Conservation (phyloP, 2,329 filamentous ascomycete species). For the Penicillium sp. region DNA sequence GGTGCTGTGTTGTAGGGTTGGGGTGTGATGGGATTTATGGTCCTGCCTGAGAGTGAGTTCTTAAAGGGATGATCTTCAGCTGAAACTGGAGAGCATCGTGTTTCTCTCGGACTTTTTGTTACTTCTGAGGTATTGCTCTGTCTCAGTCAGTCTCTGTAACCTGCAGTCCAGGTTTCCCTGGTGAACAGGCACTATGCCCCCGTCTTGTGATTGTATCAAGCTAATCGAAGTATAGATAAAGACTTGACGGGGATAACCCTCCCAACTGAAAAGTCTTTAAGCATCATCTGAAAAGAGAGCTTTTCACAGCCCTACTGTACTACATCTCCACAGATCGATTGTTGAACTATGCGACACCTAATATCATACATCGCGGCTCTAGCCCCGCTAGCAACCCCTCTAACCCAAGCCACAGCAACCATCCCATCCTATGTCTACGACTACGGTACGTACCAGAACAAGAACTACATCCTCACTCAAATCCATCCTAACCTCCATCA, state of each 20-base stretch:
- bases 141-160: neutral
- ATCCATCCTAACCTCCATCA: constrained; percentile 31
- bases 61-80: neutral
- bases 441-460: constrained; percentile 46
- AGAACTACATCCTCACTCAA: neutral
- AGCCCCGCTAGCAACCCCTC: constrained; percentile 8
- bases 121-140: neutral
- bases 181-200: neutral
- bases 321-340: neutral
- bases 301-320: neutral
- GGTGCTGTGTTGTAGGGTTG: neutral
- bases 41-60: neutral
- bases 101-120: neutral
- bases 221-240: constrained; percentile 15
- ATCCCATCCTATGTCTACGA: constrained; percentile 54
- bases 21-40: neutral
- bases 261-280: neutral
- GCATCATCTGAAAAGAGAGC: neutral
- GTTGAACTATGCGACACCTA: neutral
- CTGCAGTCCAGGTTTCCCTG: neutral
- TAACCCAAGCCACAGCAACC: constrained; percentile 9
- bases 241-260: neutral
- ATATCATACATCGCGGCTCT: constrained; percentile 18
- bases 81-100: neutral
- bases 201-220: constrained; percentile 16